phyloP scores from a whole-genome alignment of 345 rosid species.

The Anacardium occidentale region DNA sequence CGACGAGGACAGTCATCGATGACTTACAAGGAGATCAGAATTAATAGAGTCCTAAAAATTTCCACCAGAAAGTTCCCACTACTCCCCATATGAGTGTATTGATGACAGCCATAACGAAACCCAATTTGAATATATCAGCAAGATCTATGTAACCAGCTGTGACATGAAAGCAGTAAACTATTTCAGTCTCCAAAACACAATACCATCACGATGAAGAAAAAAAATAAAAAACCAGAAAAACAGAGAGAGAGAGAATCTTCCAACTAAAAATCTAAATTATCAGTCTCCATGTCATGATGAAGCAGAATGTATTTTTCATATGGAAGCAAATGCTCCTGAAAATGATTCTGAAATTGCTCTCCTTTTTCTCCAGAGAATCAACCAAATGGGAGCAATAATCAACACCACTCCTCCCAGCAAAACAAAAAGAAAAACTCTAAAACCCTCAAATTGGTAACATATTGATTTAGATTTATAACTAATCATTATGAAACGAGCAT shows the following conservation, averaged over 20 bases:
- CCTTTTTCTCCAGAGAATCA: background rate
- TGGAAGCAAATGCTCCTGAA: background rate
- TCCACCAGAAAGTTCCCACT: constrained; percentile 94
- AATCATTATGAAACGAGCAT: background rate
- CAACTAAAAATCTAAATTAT: background rate
- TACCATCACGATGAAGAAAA: background rate
- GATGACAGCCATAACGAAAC: constrained; percentile 70
- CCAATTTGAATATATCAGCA: constrained; percentile 83
- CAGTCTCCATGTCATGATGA: background rate
- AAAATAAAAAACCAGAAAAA: no score
- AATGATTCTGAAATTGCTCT: background rate
- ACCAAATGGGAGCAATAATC: no score
- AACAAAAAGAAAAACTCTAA: background rate
- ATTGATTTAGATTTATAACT: background rate
- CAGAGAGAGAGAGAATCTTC: background rate
- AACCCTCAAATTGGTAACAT: no score
- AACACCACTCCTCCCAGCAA: background rate
- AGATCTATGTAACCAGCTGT: constrained; percentile 92
- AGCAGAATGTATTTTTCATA: background rate
- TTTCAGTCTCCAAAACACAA: constrained; percentile 8
- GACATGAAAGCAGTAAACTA: background rate
- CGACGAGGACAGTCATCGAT: constrained; percentile 8
- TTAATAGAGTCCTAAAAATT: constrained; percentile 90
- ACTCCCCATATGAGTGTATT: constrained; percentile 82
- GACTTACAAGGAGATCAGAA: constrained; percentile 22